Evolutionary conservation across 2,329 filamentous ascomycete species (phyloP), one percentile per base, ranked within the genome.

Genomic region (Fusarium sp.): DNA sequence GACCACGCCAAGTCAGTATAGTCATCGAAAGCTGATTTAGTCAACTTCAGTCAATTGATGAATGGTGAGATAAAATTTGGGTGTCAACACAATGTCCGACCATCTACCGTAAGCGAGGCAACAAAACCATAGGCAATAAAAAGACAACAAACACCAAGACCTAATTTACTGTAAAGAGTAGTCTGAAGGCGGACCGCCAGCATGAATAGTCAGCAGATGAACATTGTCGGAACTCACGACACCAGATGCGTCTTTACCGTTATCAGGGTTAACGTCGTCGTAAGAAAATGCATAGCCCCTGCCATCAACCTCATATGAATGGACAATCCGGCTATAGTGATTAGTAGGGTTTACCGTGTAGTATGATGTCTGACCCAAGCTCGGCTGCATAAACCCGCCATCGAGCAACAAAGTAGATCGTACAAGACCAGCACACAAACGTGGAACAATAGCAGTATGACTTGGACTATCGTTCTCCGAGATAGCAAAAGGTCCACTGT

Each of bases 291-390:
- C 38, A 20, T 41, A 92, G 0, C 90, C 90, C 40, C 83, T 81
- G 6, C 85, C 85, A 76, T 91, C 88, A 15, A 85, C 75, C 79
- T 91, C 88, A 55, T 87, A 83, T 57, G 84, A 78, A 78, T 92
- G 90, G 15, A 92, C 84, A 53, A 91, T 82, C 35, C 88, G 83
- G 38, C 86, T 81, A 77, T 90, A 92, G 78, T 91, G 89, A 76
- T 82, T 83, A 30, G 84, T 85, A 2, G 84, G 81, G 50, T 78
- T 67, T 30, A 37, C 62, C 3, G 74, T 77, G 77, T 88, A 88
- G 79, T 87, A 88, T 38, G 66, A 68, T 38, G 69, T 64, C 0
- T 77, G 64, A 18, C 70, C 52, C 1, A 83, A 69, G 9, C 77
- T 77, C 4, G 86, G 86, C 76, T 87, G 83, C 17, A 82, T 64